These are phyloP conservation scores for Chenopodium suecicum DNA, from an alignment of 148 eudicot genomes.

Conservation along the genomic window DNA sequence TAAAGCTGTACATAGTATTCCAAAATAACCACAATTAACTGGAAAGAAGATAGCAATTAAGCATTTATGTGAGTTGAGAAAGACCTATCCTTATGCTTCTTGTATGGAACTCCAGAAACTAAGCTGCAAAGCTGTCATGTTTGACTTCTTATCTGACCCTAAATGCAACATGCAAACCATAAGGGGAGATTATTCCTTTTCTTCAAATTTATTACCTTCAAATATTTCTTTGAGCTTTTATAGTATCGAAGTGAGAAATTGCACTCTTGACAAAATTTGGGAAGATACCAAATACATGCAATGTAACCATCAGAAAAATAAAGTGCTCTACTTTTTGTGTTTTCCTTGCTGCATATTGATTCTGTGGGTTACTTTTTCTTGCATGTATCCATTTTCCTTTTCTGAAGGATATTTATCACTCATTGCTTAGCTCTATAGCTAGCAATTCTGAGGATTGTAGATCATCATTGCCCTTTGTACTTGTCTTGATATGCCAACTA, in stretches of 20 bases:
- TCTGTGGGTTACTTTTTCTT: background rate
- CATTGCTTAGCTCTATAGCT: background rate
- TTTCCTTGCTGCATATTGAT: background rate
- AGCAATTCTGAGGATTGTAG: background rate
- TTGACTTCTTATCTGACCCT: background rate
- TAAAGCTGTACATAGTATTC: background rate
- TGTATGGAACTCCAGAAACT: background rate
- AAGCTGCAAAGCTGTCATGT: background rate
- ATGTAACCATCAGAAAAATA: background rate
- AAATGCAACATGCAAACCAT: background rate
- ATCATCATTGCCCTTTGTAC: background rate
- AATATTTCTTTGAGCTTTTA: background rate
- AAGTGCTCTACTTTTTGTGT: background rate
- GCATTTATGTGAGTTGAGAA: background rate
- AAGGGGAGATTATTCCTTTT: background rate
- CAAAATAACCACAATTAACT: background rate
- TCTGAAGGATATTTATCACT: background rate
- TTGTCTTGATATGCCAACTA: constrained; percentile 9
- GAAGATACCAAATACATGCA: background rate
- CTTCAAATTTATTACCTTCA: background rate
- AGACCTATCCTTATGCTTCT: background rate
- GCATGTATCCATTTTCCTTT: background rate
- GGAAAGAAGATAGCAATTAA: background rate
- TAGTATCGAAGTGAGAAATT: background rate
- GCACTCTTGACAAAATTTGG: background rate